Conservation (phyloP, 164 flowering plant genomes). For the Magnolia sinica region DNA sequence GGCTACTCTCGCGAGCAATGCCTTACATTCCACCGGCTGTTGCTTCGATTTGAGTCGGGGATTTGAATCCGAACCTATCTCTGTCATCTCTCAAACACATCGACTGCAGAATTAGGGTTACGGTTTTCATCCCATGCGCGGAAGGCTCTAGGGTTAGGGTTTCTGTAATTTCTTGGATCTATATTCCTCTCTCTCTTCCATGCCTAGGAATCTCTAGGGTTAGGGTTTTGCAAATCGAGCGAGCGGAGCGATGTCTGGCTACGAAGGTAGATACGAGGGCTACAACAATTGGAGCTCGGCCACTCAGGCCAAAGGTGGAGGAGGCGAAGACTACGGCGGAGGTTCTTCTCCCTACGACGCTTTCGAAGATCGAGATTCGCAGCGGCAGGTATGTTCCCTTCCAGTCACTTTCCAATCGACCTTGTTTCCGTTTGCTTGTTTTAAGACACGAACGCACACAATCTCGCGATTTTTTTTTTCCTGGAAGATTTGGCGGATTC, state of each 20-base stretch:
- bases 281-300: background rate
- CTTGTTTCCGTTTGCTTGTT: background rate
- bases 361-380: constrained; percentile 34
- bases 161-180: background rate
- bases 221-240: background rate
- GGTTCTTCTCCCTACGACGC: constrained; percentile 36
- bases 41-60: too few relatives aligned
- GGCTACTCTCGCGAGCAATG: too few relatives aligned
- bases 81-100: too few relatives aligned
- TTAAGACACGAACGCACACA: too few relatives aligned
- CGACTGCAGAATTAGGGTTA: too few relatives aligned
- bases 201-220: background rate
- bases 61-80: too few relatives aligned
- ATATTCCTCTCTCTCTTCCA: background rate
- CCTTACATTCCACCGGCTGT: too few relatives aligned
- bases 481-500: too few relatives aligned
- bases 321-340: constrained; percentile 11
- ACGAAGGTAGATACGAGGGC: background rate
- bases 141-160: too few relatives aligned
- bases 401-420: background rate
- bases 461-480: too few relatives aligned
- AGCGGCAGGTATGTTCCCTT: constrained; percentile 20
- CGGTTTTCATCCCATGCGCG: too few relatives aligned
- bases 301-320: background rate
- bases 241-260: background rate